Evolutionary conservation across 169 alveolate genomes (phyloP).

Genomic region (Plasmodium blacklocki): DNA sequence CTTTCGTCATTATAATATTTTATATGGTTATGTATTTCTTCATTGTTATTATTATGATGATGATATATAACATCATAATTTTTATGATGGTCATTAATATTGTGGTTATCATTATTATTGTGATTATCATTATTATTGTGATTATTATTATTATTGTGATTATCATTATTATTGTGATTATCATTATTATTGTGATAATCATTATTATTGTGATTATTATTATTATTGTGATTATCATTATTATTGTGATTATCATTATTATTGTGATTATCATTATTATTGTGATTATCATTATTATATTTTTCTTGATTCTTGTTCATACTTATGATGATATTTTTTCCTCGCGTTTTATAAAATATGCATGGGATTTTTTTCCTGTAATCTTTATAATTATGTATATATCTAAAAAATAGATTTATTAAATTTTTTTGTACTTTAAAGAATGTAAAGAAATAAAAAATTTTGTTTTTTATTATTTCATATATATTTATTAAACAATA

Average conservation of each 20-base stretch:
- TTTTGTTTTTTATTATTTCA: slow-evolving; percentile 55
- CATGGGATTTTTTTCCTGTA: not conserved
- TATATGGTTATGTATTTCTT: not conserved
- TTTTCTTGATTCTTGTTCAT: not conserved
- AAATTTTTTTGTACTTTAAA: slow-evolving; percentile 54
- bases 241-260: not conserved
- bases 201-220: too few relatives aligned
- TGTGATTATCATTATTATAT: not conserved
- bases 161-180: not conserved
- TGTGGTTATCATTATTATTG: not conserved
- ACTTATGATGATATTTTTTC: too few relatives aligned
- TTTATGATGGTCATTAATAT: not conserved
- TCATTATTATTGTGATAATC: not conserved
- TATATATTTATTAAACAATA: slow-evolving; percentile 43
- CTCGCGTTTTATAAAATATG: too few relatives aligned
- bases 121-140: too few relatives aligned
- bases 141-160: not conserved
- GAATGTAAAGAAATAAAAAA: slow-evolving; percentile 55
- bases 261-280: not conserved
- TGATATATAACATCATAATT: not conserved
- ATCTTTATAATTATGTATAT: slow-evolving; percentile 50
- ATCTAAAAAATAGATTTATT: slow-evolving; percentile 41
- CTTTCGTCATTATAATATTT: slow-evolving; percentile 12
- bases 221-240: too few relatives aligned
- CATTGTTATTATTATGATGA: not conserved